Conservation (phyloP, 495 filamentous ascomycete species). For the Hypomontagnella submonticulosa region DNA sequence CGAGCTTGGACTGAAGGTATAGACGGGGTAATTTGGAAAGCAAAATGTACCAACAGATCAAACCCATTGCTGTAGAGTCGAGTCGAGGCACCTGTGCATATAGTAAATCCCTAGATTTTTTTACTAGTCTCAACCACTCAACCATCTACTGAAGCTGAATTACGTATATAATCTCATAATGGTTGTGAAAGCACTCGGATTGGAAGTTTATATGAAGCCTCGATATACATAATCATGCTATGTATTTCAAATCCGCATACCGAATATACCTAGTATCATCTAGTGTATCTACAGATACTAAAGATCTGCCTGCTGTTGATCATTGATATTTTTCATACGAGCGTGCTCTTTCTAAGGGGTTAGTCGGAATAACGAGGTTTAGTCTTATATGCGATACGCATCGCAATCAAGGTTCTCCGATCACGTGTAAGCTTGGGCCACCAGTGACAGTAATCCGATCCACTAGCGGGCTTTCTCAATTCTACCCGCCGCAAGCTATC, state of each 20-base stretch:
- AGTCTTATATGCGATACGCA: neutral
- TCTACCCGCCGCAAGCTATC: constrained; percentile 34
- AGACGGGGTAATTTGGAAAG: constrained; percentile 56
- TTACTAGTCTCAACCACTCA: constrained; percentile 37
- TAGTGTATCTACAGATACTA: too few relatives aligned
- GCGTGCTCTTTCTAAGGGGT: too few relatives aligned
- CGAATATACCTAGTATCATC: too few relatives aligned
- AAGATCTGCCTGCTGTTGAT: too few relatives aligned
- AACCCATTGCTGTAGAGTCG: constrained; percentile 52
- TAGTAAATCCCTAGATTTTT: constrained; percentile 58
- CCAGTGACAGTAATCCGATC: constrained; percentile 35
- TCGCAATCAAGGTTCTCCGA: constrained; percentile 12
- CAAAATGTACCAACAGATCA: constrained; percentile 64
- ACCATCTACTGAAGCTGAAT: neutral
- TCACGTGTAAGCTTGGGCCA: constrained; percentile 43
- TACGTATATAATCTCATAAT: too few relatives aligned
- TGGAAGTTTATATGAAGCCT: too few relatives aligned
- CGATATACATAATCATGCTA: too few relatives aligned
- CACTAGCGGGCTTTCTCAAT: constrained; percentile 47
- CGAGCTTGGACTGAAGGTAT: constrained; percentile 93
- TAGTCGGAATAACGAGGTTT: too few relatives aligned
- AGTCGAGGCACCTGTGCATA: constrained; percentile 61
- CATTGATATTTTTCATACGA: too few relatives aligned
- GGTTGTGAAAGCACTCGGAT: too few relatives aligned
- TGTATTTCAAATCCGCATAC: too few relatives aligned